Conservation (phyloP, 768 basidiomycete species). For the Lactifluus echinatus region DNA sequence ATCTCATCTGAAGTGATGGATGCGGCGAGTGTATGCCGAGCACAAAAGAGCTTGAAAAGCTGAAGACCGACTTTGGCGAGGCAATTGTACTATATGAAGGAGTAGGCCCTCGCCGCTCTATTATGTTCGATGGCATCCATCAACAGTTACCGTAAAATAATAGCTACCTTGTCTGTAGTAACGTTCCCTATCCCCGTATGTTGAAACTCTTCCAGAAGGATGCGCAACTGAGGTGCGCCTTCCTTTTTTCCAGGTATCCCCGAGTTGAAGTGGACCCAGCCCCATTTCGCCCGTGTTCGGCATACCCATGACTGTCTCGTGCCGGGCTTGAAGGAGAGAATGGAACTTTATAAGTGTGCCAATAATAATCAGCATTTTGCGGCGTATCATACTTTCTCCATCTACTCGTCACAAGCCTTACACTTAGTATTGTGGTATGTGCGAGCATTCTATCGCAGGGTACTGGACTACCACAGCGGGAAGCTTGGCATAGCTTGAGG, state of each 20-base stretch:
- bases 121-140: background rate
- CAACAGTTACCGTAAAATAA: conserved; percentile 14
- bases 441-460: too few species aligned
- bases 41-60: conserved; percentile 9
- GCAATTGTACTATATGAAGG: background rate
- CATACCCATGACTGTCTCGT: too few species aligned
- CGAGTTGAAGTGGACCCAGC: background rate
- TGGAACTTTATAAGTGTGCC: too few species aligned
- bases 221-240: background rate
- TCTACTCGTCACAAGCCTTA: too few species aligned
- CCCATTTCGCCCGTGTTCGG: conserved; percentile 9
- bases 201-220: conserved; percentile 3
- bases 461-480: too few species aligned
- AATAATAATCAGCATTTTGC: too few species aligned
- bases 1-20: conserved; percentile 3
- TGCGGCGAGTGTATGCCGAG: conserved; percentile 2
- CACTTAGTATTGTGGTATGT: too few species aligned
- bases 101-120: background rate
- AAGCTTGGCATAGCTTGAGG: too few species aligned
- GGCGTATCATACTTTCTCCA: too few species aligned
- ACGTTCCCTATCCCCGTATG: conserved; percentile 5
- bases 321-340: background rate
- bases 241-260: background rate
- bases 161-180: conserved; percentile 5
- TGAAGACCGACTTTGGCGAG: background rate